phyloP scores from a whole-genome alignment of 805 yeast genomes.

The Sugiyamaella valdiviana region DNA sequence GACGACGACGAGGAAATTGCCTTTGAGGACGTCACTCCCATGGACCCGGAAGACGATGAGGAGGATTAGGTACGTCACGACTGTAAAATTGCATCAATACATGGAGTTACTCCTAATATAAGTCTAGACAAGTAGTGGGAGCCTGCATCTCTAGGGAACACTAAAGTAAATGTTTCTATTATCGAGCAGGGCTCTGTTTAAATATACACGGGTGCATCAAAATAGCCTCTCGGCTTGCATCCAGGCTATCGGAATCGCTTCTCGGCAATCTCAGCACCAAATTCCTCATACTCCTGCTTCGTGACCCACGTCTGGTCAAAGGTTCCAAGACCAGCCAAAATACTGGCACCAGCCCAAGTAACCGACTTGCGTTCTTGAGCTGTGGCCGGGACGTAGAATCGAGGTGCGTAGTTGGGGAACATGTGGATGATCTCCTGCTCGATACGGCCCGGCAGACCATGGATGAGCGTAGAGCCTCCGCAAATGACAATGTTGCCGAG shows the following conservation, averaged over 20 bases:
- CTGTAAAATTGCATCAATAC: constrained; percentile 10
- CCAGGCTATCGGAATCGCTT: constrained; percentile 32
- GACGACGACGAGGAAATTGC: constrained; percentile 40
- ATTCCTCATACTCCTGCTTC: constrained; percentile 59
- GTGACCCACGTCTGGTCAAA: constrained; percentile 54
- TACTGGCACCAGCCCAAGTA: constrained; percentile 69
- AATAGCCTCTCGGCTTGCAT: too few relatives aligned
- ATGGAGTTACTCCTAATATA: neutral
- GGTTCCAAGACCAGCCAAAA: constrained; percentile 53
- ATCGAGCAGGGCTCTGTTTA: neutral
- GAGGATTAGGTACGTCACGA: constrained; percentile 31
- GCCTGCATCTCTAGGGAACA: too few relatives aligned
- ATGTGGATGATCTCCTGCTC: constrained; percentile 48
- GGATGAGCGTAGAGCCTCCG: constrained; percentile 53
- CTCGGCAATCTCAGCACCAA: constrained; percentile 41
- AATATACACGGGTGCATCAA: neutral
- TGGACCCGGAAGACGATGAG: constrained; percentile 28
- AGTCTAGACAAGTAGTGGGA: too few relatives aligned
- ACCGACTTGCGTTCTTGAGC: constrained; percentile 51
- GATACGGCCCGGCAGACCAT: constrained; percentile 51
- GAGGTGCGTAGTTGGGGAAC: constrained; percentile 46
- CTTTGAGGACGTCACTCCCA: constrained; percentile 26
- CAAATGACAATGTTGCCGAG: constrained; percentile 49
- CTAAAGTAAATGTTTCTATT: neutral
- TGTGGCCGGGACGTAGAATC: constrained; percentile 37